Evolutionary conservation across 371 early-diverging fungal genomes (phyloP).

Genomic region (Vairimorpha apis): DNA sequence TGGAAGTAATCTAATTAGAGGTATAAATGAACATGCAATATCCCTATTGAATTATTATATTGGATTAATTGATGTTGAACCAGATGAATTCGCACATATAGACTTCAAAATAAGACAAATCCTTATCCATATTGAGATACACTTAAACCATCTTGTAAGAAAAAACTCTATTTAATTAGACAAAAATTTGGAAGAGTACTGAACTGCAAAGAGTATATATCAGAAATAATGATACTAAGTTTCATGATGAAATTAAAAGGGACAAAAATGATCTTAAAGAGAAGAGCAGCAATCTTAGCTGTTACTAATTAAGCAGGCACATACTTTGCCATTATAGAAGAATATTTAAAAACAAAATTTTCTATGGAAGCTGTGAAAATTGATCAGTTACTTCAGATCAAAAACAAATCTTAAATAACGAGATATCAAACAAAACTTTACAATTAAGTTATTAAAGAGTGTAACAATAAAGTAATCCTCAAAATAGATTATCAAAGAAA

Average conservation of each 20-base stretch:
- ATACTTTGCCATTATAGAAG: background rate
- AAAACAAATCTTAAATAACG: background rate
- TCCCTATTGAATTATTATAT: background rate
- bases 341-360: background rate
- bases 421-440: background rate
- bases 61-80: background rate
- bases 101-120: background rate
- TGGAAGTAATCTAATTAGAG: background rate
- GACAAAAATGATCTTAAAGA: background rate
- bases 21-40: background rate
- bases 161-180: background rate
- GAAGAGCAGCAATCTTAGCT: background rate
- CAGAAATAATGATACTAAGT: background rate
- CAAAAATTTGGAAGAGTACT: background rate
- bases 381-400: background rate
- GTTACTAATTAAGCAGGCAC: background rate
- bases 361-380: background rate
- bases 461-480: background rate
- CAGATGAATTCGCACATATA: background rate
- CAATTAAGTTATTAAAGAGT: background rate
- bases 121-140: background rate
- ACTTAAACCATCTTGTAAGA: background rate
- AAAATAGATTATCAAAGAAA: background rate
- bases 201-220: background rate
- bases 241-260: background rate